phyloP scores from a whole-genome alignment of 1,284 basidiomycete species.

The Amylostereum chailletii region DNA sequence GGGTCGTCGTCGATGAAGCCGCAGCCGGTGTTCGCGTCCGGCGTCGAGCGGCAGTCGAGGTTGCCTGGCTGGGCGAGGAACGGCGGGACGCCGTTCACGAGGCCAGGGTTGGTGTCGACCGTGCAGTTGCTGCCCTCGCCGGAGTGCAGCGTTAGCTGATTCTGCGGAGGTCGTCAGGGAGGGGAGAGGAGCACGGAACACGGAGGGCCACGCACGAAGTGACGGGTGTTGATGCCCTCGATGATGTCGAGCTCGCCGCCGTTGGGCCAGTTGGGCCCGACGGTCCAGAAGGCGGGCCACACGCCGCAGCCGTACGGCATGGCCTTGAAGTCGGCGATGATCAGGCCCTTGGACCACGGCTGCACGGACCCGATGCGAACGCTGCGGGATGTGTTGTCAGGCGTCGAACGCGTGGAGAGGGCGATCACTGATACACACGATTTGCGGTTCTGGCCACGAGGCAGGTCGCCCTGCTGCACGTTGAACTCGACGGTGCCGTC shows the following conservation, averaged over 20 bases:
- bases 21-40: slow-evolving; percentile 40
- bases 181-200: too few species aligned
- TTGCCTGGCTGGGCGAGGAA: slow-evolving; percentile 27
- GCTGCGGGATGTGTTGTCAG: slow-evolving; percentile 21
- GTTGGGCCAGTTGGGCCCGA: slow-evolving; percentile 62
- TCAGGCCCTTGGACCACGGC: slow-evolving; percentile 59
- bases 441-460: slow-evolving; percentile 46
- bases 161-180: slow-evolving; percentile 17
- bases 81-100: slow-evolving; percentile 16
- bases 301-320: slow-evolving; percentile 72
- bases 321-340: slow-evolving; percentile 68
- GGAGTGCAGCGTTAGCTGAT: slow-evolving; percentile 70
- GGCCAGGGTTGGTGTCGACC: slow-evolving; percentile 27
- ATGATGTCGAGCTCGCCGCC: slow-evolving; percentile 34
- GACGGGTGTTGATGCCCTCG: slow-evolving; percentile 3
- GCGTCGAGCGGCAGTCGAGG: slow-evolving; percentile 28
- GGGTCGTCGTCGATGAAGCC: slow-evolving; percentile 44
- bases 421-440: slow-evolving; percentile 36
- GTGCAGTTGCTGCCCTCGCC: slow-evolving; percentile 42
- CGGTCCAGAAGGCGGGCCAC: slow-evolving; percentile 70
- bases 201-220: neutral
- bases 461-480: slow-evolving; percentile 49
- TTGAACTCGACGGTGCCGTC: slow-evolving; percentile 47
- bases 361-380: slow-evolving; percentile 68
- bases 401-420: too few species aligned